Evolutionary conservation across 2,329 filamentous ascomycete genomes (phyloP), one percentile per base, ranked within the genome.

Genomic region (Arthrobotrys sinensis): DNA sequence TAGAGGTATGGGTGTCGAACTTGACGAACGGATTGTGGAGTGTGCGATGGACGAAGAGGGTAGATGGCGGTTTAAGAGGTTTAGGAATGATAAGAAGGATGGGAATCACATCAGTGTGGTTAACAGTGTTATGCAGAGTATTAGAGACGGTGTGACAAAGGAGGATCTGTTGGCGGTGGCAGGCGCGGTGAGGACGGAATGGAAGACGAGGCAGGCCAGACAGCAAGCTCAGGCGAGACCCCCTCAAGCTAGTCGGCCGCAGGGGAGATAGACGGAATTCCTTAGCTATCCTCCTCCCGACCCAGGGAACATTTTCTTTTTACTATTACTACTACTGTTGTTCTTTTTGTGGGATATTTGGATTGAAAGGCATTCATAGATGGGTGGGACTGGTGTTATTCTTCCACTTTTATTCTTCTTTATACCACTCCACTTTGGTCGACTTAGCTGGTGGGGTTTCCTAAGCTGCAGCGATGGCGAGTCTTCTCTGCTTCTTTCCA

Each of bases 11-110:
- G 86, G 88, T 38, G 89, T 94, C 81, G 92, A 93, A 14, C 86
- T 98, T n/a, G 90, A 97, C 82, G 92, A 95, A 80, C 88, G 92
- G 64, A 92, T 99, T 77, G 91, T 98, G 68, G 96, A 99, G 85
- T 97, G 94, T 83, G 93, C 90, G 82, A 90, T 93, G 85, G 93
- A 97, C 82, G 87, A 89, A 1, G 84, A 90, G 72, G 89, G 89
- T 16, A 87, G 91, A 21, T 99, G 96, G 96, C 90, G 94, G 73
- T 93, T 93, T 84, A 91, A 96, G 81, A 90, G 94, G 34, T 95
- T 97, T 84, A 89, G 96, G 65, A 94, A 98, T 82, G 96, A 99
- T 85, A 99, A 99, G 85, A 87, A 87, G 32, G 92, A 97, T 81
- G 94, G 93, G 0, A 99, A 99, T 82, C 94, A 98, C 84, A 91